A percentile compares a stretch with the other conserved stretches of the same genome.
These are phyloP conservation scores for Hypoxylon sp. DNA, from an alignment of 2,329 filamentous ascomycete genomes.

Conservation along the genomic window DNA sequence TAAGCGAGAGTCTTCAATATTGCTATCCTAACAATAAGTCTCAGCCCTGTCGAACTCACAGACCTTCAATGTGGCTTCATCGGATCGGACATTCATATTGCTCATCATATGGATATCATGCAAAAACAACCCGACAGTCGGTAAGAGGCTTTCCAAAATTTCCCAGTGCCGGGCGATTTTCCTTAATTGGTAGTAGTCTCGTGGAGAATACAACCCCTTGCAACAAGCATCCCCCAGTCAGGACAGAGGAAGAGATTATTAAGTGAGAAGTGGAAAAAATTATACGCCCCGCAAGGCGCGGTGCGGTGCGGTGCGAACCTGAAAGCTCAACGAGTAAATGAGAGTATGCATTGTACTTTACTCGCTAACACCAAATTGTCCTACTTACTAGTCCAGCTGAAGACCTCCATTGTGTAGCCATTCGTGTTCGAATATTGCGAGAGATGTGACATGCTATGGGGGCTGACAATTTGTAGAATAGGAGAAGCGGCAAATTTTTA, in stretches of 20 bases:
- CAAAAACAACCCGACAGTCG: constrained; percentile 36
- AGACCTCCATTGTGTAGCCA: constrained; percentile 25
- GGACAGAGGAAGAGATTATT: constrained; percentile 19
- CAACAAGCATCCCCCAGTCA: constrained; percentile 28
- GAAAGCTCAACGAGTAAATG: constrained; percentile 8
- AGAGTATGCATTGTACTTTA: constrained; percentile 23
- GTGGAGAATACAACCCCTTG: constrained; percentile 34
- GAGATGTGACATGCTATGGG: constrained; percentile 19
- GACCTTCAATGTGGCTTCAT: constrained; percentile 22
- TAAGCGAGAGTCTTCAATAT: constrained; percentile 26
- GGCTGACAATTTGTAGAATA: constrained; percentile 17
- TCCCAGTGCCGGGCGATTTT: constrained; percentile 37
- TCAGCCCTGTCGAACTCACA: constrained; percentile 48
- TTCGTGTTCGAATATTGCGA: constrained; percentile 31
- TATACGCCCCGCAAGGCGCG: constrained; percentile 20
- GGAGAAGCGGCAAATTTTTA: constrained; percentile 22
- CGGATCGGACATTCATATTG: constrained; percentile 37
- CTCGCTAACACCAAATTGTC: constrained; percentile 9
- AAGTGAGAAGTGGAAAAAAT: constrained; percentile 7
- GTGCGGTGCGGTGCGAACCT: constrained; percentile 4
- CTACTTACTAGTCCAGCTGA: constrained; percentile 37
- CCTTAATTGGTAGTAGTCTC: constrained; percentile 32
- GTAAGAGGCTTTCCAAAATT: constrained; percentile 35
- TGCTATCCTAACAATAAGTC: constrained; percentile 33
- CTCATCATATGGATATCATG: constrained; percentile 43